These are phyloP conservation scores for Sphaerobolus stellatus DNA, from an alignment of 1,284 basidiomycete genomes.

Conservation along the genomic window DNA sequence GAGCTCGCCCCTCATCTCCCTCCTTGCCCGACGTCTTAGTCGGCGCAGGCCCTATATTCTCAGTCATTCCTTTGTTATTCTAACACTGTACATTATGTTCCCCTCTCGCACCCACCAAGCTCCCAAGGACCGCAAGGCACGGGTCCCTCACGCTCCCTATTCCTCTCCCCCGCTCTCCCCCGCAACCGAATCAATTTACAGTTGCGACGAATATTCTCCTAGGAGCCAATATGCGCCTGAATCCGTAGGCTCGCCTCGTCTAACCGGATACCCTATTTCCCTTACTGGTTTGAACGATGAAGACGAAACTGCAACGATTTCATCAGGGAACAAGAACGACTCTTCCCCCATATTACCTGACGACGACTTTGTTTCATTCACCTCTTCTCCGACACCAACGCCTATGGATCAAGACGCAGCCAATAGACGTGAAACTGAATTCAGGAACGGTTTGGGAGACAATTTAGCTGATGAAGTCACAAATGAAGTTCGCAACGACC, in stretches of 20 bases:
- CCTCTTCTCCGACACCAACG: conserved; percentile 4
- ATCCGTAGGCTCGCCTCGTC: conserved; percentile 19
- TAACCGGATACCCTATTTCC: background rate
- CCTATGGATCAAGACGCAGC: conserved; percentile 20
- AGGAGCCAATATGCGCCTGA: conserved; percentile 19
- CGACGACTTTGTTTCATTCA: conserved; percentile 4
- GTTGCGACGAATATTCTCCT: conserved; percentile 9
- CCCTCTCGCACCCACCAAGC: conserved; percentile 3
- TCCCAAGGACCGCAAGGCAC: conserved; percentile 1
- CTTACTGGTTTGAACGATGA: conserved; percentile 38
- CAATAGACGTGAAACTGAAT: conserved; percentile 29
- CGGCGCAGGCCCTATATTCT: background rate
- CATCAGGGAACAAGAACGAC: conserved; percentile 6
- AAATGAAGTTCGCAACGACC: conserved; percentile 43
- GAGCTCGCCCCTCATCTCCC: background rate
- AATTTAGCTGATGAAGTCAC: conserved; percentile 22
- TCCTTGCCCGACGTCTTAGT: background rate
- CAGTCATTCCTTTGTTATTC: conserved; percentile 3
- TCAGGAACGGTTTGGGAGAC: no score
- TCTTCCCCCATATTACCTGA: background rate
- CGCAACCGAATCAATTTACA: conserved; percentile 15
- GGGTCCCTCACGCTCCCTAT: conserved; percentile 9
- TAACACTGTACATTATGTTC: conserved; percentile 6
- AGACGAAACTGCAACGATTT: conserved; percentile 38
- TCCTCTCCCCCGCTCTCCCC: conserved; percentile 4